Conservation (phyloP, 495 filamentous ascomycete genomes). For the Pseudomonodictys pantanalensis region DNA sequence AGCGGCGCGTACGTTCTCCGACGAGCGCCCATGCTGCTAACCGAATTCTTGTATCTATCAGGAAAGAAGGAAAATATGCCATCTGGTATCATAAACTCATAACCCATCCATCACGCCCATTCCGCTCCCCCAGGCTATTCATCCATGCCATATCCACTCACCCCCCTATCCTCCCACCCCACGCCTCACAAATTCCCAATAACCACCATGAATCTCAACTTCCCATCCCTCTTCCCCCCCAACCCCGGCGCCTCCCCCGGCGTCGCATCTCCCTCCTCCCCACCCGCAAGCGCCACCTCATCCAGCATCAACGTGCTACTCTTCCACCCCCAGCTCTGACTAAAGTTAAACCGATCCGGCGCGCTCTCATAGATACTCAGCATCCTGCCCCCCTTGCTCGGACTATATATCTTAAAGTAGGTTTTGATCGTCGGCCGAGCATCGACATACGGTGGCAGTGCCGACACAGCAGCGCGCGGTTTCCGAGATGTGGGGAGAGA, state of each 20-base stretch:
- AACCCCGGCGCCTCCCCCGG: constrained; percentile 35
- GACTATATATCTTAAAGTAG: constrained; percentile 63
- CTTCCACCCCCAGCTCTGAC: constrained; percentile 64
- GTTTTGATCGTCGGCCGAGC: constrained; percentile 57
- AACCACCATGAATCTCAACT: constrained; percentile 58
- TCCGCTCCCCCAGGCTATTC: too few relatives aligned
- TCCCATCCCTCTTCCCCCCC: constrained; percentile 44
- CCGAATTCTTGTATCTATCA: too few relatives aligned
- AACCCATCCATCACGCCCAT: too few relatives aligned
- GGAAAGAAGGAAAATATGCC: too few relatives aligned
- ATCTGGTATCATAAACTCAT: too few relatives aligned
- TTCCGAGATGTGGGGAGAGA: constrained; percentile 9
- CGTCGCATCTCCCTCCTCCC: constrained; percentile 13
- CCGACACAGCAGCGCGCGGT: constrained; percentile 34
- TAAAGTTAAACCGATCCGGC: constrained; percentile 61
- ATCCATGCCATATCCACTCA: not conserved
- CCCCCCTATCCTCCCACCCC: not conserved
- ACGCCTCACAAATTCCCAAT: constrained; percentile 47
- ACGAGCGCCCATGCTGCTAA: too few relatives aligned
- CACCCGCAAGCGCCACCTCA: constrained; percentile 45
- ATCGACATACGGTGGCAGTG: constrained; percentile 55
- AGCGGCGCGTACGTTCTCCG: too few relatives aligned
- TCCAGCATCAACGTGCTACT: constrained; percentile 57
- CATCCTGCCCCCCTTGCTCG: constrained; percentile 55
- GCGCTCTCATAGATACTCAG: constrained; percentile 57